Conservation (phyloP, 2,329 filamentous ascomycete species). For the Simplicillium sp. region DNA sequence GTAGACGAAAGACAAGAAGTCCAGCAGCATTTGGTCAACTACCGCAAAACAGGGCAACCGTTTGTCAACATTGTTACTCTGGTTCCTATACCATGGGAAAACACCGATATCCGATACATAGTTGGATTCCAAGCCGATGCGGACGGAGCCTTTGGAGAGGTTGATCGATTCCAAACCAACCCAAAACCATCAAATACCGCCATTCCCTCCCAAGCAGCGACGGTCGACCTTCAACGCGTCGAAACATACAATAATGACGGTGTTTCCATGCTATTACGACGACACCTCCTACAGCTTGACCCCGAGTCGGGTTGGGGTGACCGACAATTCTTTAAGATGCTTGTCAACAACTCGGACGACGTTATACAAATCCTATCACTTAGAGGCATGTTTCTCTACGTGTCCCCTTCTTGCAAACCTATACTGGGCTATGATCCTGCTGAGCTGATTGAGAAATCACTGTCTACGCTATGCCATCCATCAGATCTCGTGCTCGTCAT, state of each 20-base stretch:
- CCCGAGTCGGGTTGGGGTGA: conserved; percentile 69
- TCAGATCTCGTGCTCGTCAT: conserved; percentile 93
- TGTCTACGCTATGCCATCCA: conserved; percentile 91
- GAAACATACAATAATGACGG: conserved; percentile 81
- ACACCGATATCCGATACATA: conserved; percentile 70
- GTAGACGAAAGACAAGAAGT: conserved; percentile 67
- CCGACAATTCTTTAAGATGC: conserved; percentile 82
- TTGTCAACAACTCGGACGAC: conserved; percentile 88
- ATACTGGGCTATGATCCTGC: conserved; percentile 79
- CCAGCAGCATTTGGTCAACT: conserved; percentile 91
- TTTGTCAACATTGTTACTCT: conserved; percentile 96
- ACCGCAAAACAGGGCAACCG: conserved; percentile 86
- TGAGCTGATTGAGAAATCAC: conserved; percentile 74
- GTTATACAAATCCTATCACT: conserved; percentile 87
- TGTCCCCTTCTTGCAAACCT: conserved; percentile 76
- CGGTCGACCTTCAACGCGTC: conserved; percentile 50
- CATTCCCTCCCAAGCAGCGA: too few relatives aligned
- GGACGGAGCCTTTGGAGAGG: too few relatives aligned
- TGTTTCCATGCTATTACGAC: conserved; percentile 72
- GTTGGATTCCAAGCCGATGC: conserved; percentile 88
- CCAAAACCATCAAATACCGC: too few relatives aligned
- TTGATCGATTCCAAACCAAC: too few relatives aligned
- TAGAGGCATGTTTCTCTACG: conserved; percentile 83
- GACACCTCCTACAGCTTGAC: conserved; percentile 46
- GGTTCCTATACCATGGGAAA: conserved; percentile 83